Conservation (phyloP, 75 land plant species). For the Isoetes taiwanensis region DNA sequence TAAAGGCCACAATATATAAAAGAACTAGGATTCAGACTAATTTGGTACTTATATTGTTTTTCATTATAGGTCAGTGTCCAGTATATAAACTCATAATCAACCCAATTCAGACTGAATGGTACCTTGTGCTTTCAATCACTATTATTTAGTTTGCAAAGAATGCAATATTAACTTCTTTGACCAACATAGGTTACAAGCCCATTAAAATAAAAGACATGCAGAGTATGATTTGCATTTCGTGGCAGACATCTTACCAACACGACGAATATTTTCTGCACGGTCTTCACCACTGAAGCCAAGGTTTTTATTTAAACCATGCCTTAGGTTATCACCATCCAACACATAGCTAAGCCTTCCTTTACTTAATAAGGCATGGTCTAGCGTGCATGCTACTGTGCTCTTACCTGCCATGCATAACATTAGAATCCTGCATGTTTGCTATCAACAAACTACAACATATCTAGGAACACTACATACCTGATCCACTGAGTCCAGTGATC, state of each 20-base stretch:
- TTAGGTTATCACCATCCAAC: conserved; percentile 82
- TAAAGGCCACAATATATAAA: no score
- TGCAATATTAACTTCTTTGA: background rate
- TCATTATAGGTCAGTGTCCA: background rate
- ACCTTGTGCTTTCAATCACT: background rate
- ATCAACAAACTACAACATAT: background rate
- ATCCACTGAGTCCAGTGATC: conserved; percentile 97
- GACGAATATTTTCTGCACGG: conserved; percentile 81
- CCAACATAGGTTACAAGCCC: background rate
- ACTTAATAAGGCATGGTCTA: conserved; percentile 38
- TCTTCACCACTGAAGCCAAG: conserved; percentile 78
- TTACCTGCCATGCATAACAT: conserved; percentile 37
- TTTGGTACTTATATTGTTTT: no score
- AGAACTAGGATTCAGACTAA: no score
- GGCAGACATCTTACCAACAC: conserved; percentile 56
- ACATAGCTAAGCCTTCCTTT: conserved; percentile 67
- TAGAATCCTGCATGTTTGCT: background rate
- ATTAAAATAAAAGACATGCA: background rate
- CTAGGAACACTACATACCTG: conserved; percentile 32
- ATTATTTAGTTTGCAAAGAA: background rate
- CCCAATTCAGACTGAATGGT: background rate
- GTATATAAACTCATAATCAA: background rate
- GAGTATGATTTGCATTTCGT: background rate
- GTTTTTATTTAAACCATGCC: conserved; percentile 77
- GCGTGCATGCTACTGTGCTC: conserved; percentile 74